These are phyloP conservation scores for Colletotrichum echinochloae DNA, from an alignment of 2,329 filamentous ascomycete genomes.

Conservation along the genomic window DNA sequence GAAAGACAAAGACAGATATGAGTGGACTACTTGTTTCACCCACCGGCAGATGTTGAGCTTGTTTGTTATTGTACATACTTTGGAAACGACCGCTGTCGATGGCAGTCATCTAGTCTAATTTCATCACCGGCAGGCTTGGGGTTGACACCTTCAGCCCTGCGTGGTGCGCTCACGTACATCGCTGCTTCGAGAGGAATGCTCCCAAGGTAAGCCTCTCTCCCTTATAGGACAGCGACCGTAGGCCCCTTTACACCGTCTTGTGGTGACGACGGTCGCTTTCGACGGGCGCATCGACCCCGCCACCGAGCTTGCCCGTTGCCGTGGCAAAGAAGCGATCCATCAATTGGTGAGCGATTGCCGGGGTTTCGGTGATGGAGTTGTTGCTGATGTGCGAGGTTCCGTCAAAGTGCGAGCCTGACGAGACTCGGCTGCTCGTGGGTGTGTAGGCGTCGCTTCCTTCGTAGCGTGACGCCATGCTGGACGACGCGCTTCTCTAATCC, in stretches of 20 bases:
- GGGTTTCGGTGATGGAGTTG: constrained; percentile 29
- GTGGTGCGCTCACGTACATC: neutral
- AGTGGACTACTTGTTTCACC: neutral
- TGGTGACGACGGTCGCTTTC: neutral
- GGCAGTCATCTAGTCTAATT: constrained; percentile 19
- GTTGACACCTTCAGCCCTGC: neutral
- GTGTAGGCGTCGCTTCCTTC: constrained; percentile 24
- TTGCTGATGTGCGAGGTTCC: constrained; percentile 29
- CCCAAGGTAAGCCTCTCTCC: neutral
- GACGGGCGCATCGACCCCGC: neutral
- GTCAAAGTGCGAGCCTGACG: constrained; percentile 27
- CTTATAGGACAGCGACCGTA: neutral
- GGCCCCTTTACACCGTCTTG: constrained; percentile 3
- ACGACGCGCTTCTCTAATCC: constrained; percentile 38
- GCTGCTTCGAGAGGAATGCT: neutral
- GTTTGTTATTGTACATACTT: neutral
- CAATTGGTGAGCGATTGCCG: constrained; percentile 27
- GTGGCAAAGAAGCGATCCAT: constrained; percentile 33
- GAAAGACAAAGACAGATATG: neutral
- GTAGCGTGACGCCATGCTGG: constrained; percentile 33
- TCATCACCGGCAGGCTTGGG: neutral
- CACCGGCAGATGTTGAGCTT: neutral
- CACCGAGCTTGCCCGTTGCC: neutral
- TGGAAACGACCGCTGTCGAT: constrained; percentile 11
- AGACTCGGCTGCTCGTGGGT: constrained; percentile 34